Percentiles rank a stretch among this genome's conserved stretches.
These are phyloP conservation scores for Geranium brycei DNA, from an alignment of 345 rosid species.

Conservation along the genomic window DNA sequence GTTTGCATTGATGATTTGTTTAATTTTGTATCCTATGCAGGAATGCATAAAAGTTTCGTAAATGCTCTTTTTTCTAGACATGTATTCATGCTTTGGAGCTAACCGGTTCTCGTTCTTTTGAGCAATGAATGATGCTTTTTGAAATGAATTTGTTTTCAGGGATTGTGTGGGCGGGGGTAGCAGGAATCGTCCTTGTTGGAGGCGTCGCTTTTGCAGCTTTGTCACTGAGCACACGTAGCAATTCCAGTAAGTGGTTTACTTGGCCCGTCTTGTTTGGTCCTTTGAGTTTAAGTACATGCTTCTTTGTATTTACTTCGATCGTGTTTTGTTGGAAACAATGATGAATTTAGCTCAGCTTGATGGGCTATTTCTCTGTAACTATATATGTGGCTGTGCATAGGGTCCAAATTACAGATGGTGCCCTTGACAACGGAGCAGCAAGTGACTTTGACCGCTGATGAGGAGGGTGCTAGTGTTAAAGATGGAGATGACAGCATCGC, in stretches of 20 bases:
- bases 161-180: slow-evolving; percentile 63
- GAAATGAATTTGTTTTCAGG: slow-evolving; percentile 75
- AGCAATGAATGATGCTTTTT: not conserved
- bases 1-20: no score
- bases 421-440: slow-evolving; percentile 59
- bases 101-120: not conserved
- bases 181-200: slow-evolving; percentile 42
- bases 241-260: slow-evolving; percentile 38
- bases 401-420: slow-evolving; percentile 48
- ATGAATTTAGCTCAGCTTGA: no score
- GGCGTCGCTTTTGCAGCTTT: slow-evolving; percentile 53
- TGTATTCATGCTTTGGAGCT: not conserved
- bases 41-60: no score
- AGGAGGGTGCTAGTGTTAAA: slow-evolving; percentile 22
- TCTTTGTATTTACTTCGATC: no score
- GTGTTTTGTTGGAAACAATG: no score
- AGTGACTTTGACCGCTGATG: slow-evolving; percentile 23
- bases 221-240: slow-evolving; percentile 39
- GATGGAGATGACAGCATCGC: slow-evolving; percentile 7
- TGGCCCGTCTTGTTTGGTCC: not conserved
- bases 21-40: no score
- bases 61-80: no score
- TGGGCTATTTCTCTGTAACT: no score
- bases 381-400: slow-evolving; percentile 23
- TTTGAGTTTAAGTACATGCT: no score